Base-by-base conservation (phyloP, 495 filamentous ascomycete species). In the Hapsidospora chrysogenum region DNA sequence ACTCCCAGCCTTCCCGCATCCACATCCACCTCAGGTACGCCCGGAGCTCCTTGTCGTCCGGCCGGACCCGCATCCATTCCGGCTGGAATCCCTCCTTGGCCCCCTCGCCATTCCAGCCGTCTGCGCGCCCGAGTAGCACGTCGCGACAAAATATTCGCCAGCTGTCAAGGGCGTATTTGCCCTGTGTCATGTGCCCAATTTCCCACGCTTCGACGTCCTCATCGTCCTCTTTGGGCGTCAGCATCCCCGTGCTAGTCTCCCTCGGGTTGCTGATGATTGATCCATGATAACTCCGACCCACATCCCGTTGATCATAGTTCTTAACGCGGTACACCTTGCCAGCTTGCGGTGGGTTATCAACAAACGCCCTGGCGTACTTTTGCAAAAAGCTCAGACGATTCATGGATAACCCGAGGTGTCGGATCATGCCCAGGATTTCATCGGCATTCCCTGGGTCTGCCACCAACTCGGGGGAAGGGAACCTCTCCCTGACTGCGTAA, bases 91-190 rank as follows among this genome's bases (percentile, higher is more conserved):
- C 56, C 4, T 44, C 41, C 35, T 40, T 42, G 9, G 38, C 36
- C 19, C 52, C 53, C 5, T 56, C 47, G 3, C 77, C 77, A 41
- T 67, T 72, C 69, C 76, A 80, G 32, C 70, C 68, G 2, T 51
- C 45, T 6, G 73, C 73, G 15, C 70, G 38, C 0, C 70, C 76
- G 2, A 85, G 62, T 20, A 94, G 49, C 30, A 64, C 63, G 52
- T 96, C 87, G 1, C 87, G 67, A 46, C 84, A 92, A 51, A 95
- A 95, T 36, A 95, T 93, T 3, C 89, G 68, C 83, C 85, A 96
- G 40, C 77, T 84, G 52, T 96, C 87, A 25, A 92, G 55, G 0
- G 85, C 81, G 53, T 96, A 96, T 1, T 74, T 67, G 2, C 89
- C 87, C n/a, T 80, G 77, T 0, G 85, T 82, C 23, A 95, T 48